phyloP scores from a whole-genome alignment of 495 filamentous ascomycete species.

The Penicillium canescens region DNA sequence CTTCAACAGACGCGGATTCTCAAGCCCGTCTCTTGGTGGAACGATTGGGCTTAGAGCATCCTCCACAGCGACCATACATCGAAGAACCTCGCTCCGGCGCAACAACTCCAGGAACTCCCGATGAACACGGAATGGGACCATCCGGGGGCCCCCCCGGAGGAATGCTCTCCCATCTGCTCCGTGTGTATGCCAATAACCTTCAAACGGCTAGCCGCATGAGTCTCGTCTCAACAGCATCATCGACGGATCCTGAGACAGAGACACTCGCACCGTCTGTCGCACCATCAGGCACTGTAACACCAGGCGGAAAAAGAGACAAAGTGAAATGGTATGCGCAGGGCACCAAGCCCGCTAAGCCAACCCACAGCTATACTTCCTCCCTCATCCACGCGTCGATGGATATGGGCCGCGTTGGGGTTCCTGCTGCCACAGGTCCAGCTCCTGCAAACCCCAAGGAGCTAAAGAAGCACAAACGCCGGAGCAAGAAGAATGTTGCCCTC shows the following conservation, averaged over 20 bases:
- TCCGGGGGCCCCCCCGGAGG: constrained; percentile 23
- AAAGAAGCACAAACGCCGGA: constrained; percentile 29
- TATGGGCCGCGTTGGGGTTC: constrained; percentile 27
- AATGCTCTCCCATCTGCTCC: constrained; percentile 27
- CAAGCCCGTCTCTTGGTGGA: constrained; percentile 28
- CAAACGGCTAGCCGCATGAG: constrained; percentile 23
- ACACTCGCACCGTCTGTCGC: constrained; percentile 11
- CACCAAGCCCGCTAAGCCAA: constrained; percentile 5
- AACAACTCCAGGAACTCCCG: constrained; percentile 18
- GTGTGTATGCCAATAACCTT: constrained; percentile 30
- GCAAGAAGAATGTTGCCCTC: constrained; percentile 66
- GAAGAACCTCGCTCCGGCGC: constrained; percentile 15
- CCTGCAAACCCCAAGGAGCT: constrained; percentile 25
- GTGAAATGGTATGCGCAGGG: constrained; percentile 36
- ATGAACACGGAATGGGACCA: constrained; percentile 15
- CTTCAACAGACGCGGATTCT: constrained; percentile 13
- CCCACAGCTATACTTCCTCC: constrained; percentile 30
- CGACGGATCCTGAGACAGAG: constrained; percentile 21
- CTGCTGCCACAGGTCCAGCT: constrained; percentile 23
- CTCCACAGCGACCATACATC: neutral
- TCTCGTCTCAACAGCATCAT: constrained; percentile 17
- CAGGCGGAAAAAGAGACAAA: constrained; percentile 32
- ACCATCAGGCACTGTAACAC: constrained; percentile 12
- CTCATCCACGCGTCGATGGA: constrained; percentile 31
- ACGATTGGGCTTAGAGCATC: constrained; percentile 18